Percentiles rank a stretch among this genome's conserved stretches.
phyloP scores from a whole-genome alignment of 192 early-diverging fungal species.

The Helicostylum pulchrum region DNA sequence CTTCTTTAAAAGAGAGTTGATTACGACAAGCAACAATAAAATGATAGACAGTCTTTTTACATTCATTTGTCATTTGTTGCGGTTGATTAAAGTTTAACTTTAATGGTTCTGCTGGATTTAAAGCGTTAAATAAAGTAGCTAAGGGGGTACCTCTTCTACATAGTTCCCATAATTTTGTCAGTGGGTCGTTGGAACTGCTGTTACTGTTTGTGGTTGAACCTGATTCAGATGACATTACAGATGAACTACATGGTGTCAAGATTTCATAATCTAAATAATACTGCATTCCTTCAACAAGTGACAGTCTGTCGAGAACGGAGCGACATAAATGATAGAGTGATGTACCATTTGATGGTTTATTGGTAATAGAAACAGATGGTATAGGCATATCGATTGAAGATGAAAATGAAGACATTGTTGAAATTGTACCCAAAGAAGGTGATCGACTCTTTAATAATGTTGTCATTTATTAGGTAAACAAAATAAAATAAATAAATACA shows the following conservation, averaged over 20 bases:
- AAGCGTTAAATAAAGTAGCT: slow-evolving; percentile 68
- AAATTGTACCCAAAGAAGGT: neutral
- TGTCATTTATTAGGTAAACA: neutral
- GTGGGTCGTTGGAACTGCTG: slow-evolving; percentile 51
- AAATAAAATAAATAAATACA: too few species aligned
- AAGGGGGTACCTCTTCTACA: slow-evolving; percentile 70
- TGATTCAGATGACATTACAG: slow-evolving; percentile 23
- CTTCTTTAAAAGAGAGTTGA: slow-evolving; percentile 69
- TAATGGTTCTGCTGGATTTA: slow-evolving; percentile 60
- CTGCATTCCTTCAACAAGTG: slow-evolving; percentile 68
- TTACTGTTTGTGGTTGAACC: slow-evolving; percentile 15
- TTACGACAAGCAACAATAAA: slow-evolving; percentile 88
- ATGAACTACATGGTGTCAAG: slow-evolving; percentile 25
- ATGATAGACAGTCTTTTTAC: slow-evolving; percentile 81
- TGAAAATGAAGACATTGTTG: neutral
- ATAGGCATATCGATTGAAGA: slow-evolving; percentile 27
- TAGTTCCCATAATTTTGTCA: slow-evolving; percentile 68
- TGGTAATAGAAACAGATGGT: slow-evolving; percentile 33
- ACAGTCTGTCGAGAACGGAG: slow-evolving; percentile 65
- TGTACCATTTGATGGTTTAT: slow-evolving; percentile 33
- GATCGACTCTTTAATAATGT: neutral
- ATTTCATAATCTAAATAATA: slow-evolving; percentile 47
- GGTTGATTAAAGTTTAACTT: slow-evolving; percentile 51
- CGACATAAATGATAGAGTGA: slow-evolving; percentile 75
- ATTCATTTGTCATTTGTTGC: slow-evolving; percentile 59